phyloP scores from a whole-genome alignment of 2,329 filamentous ascomycete species.

The Xenoacremonium recifei region DNA sequence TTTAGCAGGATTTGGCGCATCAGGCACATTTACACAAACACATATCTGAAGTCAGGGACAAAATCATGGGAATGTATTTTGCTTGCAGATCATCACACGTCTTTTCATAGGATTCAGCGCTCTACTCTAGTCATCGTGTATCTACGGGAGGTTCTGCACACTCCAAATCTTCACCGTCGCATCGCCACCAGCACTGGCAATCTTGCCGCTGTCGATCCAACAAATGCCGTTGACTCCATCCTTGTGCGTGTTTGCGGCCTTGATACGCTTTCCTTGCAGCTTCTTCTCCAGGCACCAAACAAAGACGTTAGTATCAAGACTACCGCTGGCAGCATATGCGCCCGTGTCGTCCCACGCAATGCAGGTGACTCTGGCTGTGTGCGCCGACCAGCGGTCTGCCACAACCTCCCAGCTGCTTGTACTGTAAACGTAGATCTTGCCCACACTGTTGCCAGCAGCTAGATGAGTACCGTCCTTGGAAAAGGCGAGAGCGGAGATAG shows the following conservation, averaged over 20 bases:
- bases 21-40: too few species aligned
- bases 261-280: conserved; percentile 80
- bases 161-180: conserved; percentile 88
- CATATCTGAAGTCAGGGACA: too few species aligned
- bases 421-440: conserved; percentile 81
- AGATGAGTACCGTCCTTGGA: conserved; percentile 74
- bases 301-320: conserved; percentile 86
- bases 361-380: conserved; percentile 56
- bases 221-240: conserved; percentile 87
- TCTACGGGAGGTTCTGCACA: conserved; percentile 35
- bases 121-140: conserved; percentile 5
- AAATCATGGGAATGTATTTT: not conserved
- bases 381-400: conserved; percentile 69
- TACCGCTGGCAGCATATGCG: conserved; percentile 78
- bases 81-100: conserved; percentile 2
- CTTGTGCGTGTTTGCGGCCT: conserved; percentile 87
- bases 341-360: conserved; percentile 76
- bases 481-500: conserved; percentile 80
- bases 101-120: not conserved
- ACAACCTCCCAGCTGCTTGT: conserved; percentile 65
- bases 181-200: conserved; percentile 82
- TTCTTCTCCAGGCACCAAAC: conserved; percentile 81
- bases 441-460: conserved; percentile 78
- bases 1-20: too few species aligned
- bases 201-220: conserved; percentile 70